Percentiles rank a stretch among this genome's conserved stretches.
phyloP scores from a whole-genome alignment of 805 yeast genomes.

The Schwanniomyces polymorphus region DNA sequence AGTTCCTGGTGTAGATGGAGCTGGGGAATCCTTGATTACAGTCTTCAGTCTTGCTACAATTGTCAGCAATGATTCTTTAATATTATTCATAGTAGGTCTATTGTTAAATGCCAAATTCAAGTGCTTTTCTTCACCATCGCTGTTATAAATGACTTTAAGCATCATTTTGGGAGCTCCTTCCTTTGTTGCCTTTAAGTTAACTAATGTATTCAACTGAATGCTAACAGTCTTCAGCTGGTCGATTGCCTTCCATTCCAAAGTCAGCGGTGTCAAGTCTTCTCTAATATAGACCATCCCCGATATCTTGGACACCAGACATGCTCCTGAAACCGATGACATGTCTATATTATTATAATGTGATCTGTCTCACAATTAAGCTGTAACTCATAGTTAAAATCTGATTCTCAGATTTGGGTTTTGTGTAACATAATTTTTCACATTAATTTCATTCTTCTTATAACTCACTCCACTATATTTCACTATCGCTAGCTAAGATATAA shows the following conservation, averaged over 20 bases:
- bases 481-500: not conserved
- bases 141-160: conserved; percentile 53
- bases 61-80: conserved; percentile 66
- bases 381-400: not conserved
- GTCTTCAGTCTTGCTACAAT: conserved; percentile 67
- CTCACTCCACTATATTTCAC: not conserved
- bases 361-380: no score
- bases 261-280: conserved; percentile 42
- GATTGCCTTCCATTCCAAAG: conserved; percentile 44
- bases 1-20: conserved; percentile 7
- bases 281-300: conserved; percentile 41
- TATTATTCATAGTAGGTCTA: conserved; percentile 72
- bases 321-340: conserved; percentile 36
- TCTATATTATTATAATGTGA: not conserved
- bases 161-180: conserved; percentile 66
- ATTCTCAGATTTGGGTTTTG: not conserved
- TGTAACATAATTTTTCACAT: not conserved
- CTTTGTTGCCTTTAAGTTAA: conserved; percentile 68
- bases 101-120: conserved; percentile 62
- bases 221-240: conserved; percentile 34
- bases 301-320: conserved; percentile 40
- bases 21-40: conserved; percentile 40
- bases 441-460: not conserved
- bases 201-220: conserved; percentile 34
- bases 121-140: conserved; percentile 30